Base-by-base conservation (phyloP, 306 rosid genomes). In the Lablab purpureus region DNA sequence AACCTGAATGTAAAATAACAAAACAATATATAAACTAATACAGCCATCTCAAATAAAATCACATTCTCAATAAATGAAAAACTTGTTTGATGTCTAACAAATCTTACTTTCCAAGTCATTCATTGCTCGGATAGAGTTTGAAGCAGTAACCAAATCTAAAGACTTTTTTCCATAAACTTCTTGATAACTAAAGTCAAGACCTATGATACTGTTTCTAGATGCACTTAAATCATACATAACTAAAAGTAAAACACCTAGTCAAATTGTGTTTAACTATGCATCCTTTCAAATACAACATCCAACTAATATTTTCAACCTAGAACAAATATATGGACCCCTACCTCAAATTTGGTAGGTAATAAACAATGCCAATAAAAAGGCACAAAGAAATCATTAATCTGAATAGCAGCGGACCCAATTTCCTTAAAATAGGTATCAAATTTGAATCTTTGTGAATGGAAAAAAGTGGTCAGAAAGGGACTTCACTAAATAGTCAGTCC, bases 1-100 rank as follows among this genome's bases (percentile, higher is more conserved):
- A 68, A 96, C 99, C 99, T 96, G 89, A 37, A 77, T 49, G 64
- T 21, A 73, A 34, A 70, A 74, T 21, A 18, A 40, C 19, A 30
- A 28, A 62, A 59, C 37, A 56, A 18, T 18, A 45, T 2, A 64
- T 18, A 18, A 10, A 74, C n/a, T 30, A 64, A 30, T 12, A 52
- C 62, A 51, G 43, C 54, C 5, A 73, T 18, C 32, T 58, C 6
- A 6, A 34, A 34, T 34, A 32, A 32, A 34, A 32, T 30, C 23
- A 25, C 25, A 80, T 46, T 64, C 45, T 30, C 30, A 74, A 25
- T 0, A 67, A 73, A 51, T 13, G 21, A 15, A 75, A 56, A 71
- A 23, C 67, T 10, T 49, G 51, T 65, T 76, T 19, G 50, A 67
- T 6, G 7, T 34, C 71, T 13, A 32, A 66, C 4, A 71, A 14